Base-by-base conservation (phyloP, 371 early-diverging fungal species). In the Synchytrium microbalum region DNA sequence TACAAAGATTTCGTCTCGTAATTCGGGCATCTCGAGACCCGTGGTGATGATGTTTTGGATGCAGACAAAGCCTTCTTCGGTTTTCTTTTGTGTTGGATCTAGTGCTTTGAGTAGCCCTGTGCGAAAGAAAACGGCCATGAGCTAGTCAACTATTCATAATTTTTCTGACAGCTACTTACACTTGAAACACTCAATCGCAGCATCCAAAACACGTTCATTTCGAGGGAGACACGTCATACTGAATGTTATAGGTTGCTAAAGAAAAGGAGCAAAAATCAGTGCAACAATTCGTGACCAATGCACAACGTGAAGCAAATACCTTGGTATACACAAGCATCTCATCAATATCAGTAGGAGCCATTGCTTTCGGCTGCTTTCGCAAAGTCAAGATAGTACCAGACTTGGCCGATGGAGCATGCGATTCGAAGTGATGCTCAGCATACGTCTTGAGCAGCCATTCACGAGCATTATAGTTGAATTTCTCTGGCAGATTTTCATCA, bases 1-100 rank as follows among this genome's bases (percentile, higher is more conserved):
- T 3, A 79, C 68, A 29, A 66, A 79, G 10, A 79, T 62, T 61
- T 79, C 79, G 55, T 79, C 79, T 16, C 79, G 64, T 8, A 79
- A 32, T 24, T 72, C 71, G 1, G 66, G 64, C n/a, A 61, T 53
- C 25, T 67, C 62, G 5, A 76, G 59, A 2, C 76, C 79, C 26
- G 60, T 23, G 2, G 24, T 32, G 23, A 76, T 33, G 23, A 70
- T 58, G 3, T 54, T 29, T 54, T 79, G 71, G 54, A 68, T 62
- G 0, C 65, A 53, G 3, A 25, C 25, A 23, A 63, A 28, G 2
- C 52, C 19, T 19, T 75, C 75, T 26, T 74, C 75, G 10, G 60
- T 31, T 59, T 71, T 71, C 52, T 73, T 76, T 16, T 27, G 13
- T 24, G 55, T 24, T 3, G 72, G 67, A 26, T 79, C 79, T 32